Conservation (phyloP, 2,329 filamentous ascomycete genomes). For the Aspergillus sp. region DNA sequence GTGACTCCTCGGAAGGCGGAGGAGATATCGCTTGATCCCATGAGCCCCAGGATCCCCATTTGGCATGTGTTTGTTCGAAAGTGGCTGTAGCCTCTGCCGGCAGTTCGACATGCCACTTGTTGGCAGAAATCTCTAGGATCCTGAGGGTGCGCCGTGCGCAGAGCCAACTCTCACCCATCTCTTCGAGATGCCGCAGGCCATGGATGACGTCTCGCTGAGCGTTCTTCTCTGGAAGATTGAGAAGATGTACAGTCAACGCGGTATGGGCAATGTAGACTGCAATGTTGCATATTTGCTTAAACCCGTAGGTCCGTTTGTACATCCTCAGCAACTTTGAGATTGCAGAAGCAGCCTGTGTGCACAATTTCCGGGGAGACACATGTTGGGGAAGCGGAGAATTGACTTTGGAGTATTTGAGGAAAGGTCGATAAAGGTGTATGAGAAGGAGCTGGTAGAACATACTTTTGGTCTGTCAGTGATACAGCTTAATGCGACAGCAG, state of each 20-base stretch:
- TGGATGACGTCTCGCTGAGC: slow-evolving; percentile 87
- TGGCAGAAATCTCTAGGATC: slow-evolving; percentile 79
- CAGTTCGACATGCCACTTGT: slow-evolving; percentile 86
- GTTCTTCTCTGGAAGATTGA: slow-evolving; percentile 91
- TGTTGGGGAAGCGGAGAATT: slow-evolving; percentile 82
- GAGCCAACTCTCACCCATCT: slow-evolving; percentile 93
- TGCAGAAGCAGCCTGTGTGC: slow-evolving; percentile 82
- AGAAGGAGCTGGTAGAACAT: slow-evolving; percentile 98
- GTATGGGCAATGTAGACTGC: slow-evolving; percentile 95
- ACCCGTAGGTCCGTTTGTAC: slow-evolving; percentile 88
- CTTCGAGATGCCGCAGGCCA: slow-evolving; percentile 86
- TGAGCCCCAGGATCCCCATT: slow-evolving; percentile 69
- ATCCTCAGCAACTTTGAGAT: slow-evolving; percentile 93
- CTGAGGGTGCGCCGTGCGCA: slow-evolving; percentile 82
- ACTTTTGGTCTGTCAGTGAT: slow-evolving; percentile 51
- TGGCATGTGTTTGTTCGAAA: slow-evolving; percentile 75
- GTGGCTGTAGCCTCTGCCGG: slow-evolving; percentile 79
- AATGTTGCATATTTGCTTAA: slow-evolving; percentile 94
- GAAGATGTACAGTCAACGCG: slow-evolving; percentile 88
- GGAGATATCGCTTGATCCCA: slow-evolving; percentile 45
- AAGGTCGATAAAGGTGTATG: slow-evolving; percentile 93
- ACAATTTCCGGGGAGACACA: slow-evolving; percentile 86
- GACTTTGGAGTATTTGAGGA: slow-evolving; percentile 82
- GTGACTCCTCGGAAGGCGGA: slow-evolving; percentile 30
- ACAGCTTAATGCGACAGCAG: not conserved